Evolutionary conservation across 495 filamentous ascomycete genomes (phyloP), one percentile per base, ranked within the genome.

Genomic region (Platismatia glauca): DNA sequence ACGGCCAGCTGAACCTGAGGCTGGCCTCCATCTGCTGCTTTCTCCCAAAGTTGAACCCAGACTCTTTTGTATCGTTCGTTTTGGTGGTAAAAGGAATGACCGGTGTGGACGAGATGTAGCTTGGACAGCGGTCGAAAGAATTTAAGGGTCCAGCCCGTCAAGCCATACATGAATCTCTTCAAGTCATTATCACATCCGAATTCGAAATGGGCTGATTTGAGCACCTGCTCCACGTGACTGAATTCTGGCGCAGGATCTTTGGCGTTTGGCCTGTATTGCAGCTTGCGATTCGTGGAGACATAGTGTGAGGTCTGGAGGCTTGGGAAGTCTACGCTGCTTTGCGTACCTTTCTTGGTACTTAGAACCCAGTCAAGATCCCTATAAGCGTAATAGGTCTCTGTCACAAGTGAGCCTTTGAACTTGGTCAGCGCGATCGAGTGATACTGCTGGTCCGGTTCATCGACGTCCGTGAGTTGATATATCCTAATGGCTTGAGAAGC

Each of bases 71-170:
- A 46, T 7, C 46, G 48, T 27, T 62, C 55, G 44, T 60, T 64
- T 7, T 38, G 48, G 1, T 56, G 57, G 9, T 3, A 2, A 3
- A 64, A 33, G 11, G 52, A 44, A 29, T 39, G 63, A 13, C 46
- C 55, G 18, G 35, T 64, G 6, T 64, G 50, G 1, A 55, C 55
- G 34, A 58, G 27, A 8, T 27, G 60, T 12, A 66, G 48, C n/a
- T 59, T 59, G 11, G 44, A 38, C 8, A 57, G 43, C 11, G 34
- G 44, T 18, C 50, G 33, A n/a, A 31, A 66, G 44, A 59, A 62
- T 38, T 59, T 62, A 37, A 66, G 50, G 34, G 37, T 50, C 64
- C 64, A 66, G 35, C 60, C 60, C 15, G 64, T 66, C 20, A 66
- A 27, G 20, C 53, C 64, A 6, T 39, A 27, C 39, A 66, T 57